Base-by-base conservation (phyloP, 148 eudicot genomes). In the Arbutus unedo region DNA sequence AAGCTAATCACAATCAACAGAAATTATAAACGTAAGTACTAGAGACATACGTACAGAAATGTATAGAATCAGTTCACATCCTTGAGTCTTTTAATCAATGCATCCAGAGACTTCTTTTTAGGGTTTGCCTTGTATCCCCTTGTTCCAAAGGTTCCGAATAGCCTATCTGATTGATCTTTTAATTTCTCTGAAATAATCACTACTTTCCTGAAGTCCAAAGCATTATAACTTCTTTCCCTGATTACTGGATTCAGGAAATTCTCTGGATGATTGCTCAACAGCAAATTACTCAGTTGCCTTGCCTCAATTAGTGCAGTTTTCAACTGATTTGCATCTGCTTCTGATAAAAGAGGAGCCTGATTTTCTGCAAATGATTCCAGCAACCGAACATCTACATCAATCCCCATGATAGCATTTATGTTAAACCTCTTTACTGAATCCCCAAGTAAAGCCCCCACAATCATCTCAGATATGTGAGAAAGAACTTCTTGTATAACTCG, bases 191-290 rank as follows among this genome's bases (percentile, higher is more conserved):
- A 93, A 60, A 96, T 90, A 21, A 82, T 82, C 77, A 93, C 90
- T 62, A 96, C 98, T 88, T 96, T 96, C 86, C 97, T 79, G 86
- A 94, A 93, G 79, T 96, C 98, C 86, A 96, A 88, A 76, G 93
- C 90, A 83, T 89, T 91, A 84, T 94, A 96, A 83, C 95, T 96
- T 84, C 91, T 94, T 78, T 92, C 97, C 85, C 99, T 87, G 31
- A 96, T 96, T 18, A 96, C 98, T 3, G 99, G 94, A 86, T 96
- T 96, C 70, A 96, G 84, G 77, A 93, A 96, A 79, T 89, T 96
- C 84, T 94, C 99, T 0, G 99, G 99, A 77, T 94, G 92, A 83
- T 91, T 93, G 86, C 98, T 96, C 79, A 93, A 79, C 43, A 96
- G 96, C 93, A 96, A 86, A 87, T 93, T 94, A 66, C 91, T 84